Conservation (phyloP, 2,329 filamentous ascomycete species). For the Cercospora sojina region DNA sequence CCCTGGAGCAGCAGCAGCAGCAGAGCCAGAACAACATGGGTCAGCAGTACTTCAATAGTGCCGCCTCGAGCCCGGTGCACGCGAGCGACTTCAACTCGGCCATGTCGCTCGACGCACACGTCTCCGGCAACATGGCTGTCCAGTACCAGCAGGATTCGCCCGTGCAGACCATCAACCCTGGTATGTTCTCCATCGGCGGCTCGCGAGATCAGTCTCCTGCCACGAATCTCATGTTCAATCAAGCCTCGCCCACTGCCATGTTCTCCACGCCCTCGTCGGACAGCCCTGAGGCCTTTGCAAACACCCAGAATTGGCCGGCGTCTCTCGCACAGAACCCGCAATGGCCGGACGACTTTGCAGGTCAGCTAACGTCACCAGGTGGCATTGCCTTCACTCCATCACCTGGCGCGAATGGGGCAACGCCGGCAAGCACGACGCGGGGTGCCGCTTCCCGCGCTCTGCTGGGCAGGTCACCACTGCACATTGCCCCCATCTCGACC, state of each 20-base stretch:
- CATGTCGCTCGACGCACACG: slow-evolving; percentile 33
- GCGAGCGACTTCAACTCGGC: slow-evolving; percentile 32
- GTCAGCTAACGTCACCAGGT: slow-evolving; percentile 36
- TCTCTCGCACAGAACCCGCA: slow-evolving; percentile 35
- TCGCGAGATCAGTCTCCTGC: slow-evolving; percentile 37
- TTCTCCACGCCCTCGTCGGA: slow-evolving; percentile 42
- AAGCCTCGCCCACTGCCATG: slow-evolving; percentile 37
- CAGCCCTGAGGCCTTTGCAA: slow-evolving; percentile 36
- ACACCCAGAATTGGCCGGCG: slow-evolving; percentile 31
- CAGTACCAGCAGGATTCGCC: slow-evolving; percentile 35
- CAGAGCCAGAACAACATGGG: slow-evolving; percentile 32
- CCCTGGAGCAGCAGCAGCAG: slow-evolving; percentile 31
- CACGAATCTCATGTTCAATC: slow-evolving; percentile 34
- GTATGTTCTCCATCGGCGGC: slow-evolving; percentile 35
- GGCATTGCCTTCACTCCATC: slow-evolving; percentile 39
- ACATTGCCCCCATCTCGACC: slow-evolving; percentile 41
- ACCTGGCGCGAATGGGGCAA: slow-evolving; percentile 35
- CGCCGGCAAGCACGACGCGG: slow-evolving; percentile 24
- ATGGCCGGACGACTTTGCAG: slow-evolving; percentile 36
- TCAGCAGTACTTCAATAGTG: slow-evolving; percentile 59
- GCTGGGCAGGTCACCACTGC: slow-evolving; percentile 35
- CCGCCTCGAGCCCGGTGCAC: slow-evolving; percentile 55
- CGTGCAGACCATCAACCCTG: slow-evolving; percentile 38
- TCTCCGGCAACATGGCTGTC: slow-evolving; percentile 22
- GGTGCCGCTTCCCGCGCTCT: slow-evolving; percentile 13